A percentile compares a stretch with the other conserved stretches of the same genome.
These are phyloP conservation scores for Candida vaughaniae DNA, from an alignment of 805 yeast genomes.

Conservation along the genomic window DNA sequence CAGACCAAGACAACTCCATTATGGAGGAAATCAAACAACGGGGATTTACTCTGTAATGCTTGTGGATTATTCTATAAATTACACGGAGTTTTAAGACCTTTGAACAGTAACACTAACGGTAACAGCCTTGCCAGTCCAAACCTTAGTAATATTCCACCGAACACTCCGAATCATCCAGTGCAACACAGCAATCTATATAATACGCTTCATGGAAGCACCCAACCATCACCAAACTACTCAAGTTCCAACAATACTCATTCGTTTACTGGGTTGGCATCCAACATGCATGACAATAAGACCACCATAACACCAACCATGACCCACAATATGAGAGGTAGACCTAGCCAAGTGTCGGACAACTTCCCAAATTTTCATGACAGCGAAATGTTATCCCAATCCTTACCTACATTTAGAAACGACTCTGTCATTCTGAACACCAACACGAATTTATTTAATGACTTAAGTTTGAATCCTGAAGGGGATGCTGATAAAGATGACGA, in stretches of 20 bases:
- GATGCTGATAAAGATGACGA: constrained; percentile 26
- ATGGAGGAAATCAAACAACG: constrained; percentile 43
- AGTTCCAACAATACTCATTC: not conserved
- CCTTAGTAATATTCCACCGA: not conserved
- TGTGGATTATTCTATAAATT: constrained; percentile 46
- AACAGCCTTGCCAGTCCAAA: not conserved
- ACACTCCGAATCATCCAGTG: not conserved
- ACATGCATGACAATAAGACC: not conserved
- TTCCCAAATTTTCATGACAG: not conserved
- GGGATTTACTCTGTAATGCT: constrained; percentile 45
- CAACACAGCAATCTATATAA: constrained; percentile 2
- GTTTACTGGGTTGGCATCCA: not conserved
- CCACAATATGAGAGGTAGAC: not conserved
- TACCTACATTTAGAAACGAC: constrained; percentile 14
- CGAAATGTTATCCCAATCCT: not conserved
- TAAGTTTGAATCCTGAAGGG: constrained; percentile 9
- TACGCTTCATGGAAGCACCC: constrained; percentile 3
- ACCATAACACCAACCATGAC: not conserved
- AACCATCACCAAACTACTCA: not conserved
- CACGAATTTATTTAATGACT: constrained; percentile 22
- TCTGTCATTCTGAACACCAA: constrained; percentile 23
- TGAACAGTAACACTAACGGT: constrained; percentile 18
- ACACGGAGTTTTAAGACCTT: constrained; percentile 45
- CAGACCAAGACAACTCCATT: constrained; percentile 45
- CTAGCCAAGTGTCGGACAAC: not conserved